Base-by-base conservation (phyloP, 768 basidiomycete species). In the Peribolospora baueri region DNA sequence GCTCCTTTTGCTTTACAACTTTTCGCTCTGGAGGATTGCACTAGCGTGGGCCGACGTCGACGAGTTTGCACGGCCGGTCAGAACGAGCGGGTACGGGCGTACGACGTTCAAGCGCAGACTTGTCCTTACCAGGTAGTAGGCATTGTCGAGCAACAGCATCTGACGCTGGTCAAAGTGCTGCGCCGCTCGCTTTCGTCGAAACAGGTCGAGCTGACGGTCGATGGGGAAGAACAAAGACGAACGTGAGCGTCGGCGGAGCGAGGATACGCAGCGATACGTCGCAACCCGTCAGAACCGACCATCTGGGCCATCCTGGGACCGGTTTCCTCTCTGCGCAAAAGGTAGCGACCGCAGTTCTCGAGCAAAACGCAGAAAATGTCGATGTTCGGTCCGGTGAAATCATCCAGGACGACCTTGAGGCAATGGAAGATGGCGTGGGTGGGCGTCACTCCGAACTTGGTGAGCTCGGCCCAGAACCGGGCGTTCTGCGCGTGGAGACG, bases 11-110 rank as follows among this genome's bases (percentile, higher is more conserved):
- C 62, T 85, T 75, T 36, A 79, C 75, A 0, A 86, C 86, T 0
- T 80, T 76, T 53, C 93, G 79, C 60, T 97, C 90, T 0, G 93
- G 93, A 4, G 93, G 93, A 63, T 97, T 97, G 67, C 90, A 95
- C 84, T 97, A 57, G 7, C 45, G 25, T 25, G 25, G 25, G 25
- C 25, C 25, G 25, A 25, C 25, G 25, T 1, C 25, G 25, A 43
- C 39, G 37, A 54, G 58, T 57, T 5, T 58, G 40, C 53, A 52
- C n/a, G 5, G 40, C 2, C 3, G 40, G 2, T 3, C 10, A 37
- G 13, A 13, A 13, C 9, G 10, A n/a, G 53, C 36, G 45, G 42
- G 61, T 45, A 42, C 37, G 25, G 51, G 7, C 7, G 40, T 5
- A 37, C 48, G 13, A 54, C 48, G 46, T 38, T 10, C 48, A 39